Percentiles rank a stretch among this genome's conserved stretches.
phyloP scores from a whole-genome alignment of 2,329 filamentous ascomycete genomes.

The Penicillium sp. region DNA sequence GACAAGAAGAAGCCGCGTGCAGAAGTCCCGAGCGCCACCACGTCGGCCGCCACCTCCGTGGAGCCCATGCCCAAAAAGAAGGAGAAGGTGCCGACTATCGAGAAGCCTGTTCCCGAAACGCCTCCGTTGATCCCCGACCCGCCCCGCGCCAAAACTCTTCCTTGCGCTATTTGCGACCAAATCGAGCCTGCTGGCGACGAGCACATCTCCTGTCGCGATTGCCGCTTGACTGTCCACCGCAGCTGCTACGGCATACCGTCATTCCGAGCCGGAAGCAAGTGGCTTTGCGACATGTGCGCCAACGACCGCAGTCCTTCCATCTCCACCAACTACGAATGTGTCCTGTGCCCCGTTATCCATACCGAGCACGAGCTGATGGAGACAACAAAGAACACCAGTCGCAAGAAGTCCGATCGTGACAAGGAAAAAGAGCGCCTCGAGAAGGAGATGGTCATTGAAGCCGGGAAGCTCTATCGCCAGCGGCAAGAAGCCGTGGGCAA shows the following conservation, averaged over 20 bases:
- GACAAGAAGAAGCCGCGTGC: conserved; percentile 59
- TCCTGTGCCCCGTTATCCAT: conserved; percentile 77
- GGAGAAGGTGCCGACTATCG: conserved; percentile 55
- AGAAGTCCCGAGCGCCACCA: conserved; percentile 45
- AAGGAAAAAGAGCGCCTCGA: conserved; percentile 82
- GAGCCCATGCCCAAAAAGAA: conserved; percentile 57
- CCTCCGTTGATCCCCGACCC: conserved; percentile 66
- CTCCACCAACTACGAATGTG: conserved; percentile 91
- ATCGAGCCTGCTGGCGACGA: conserved; percentile 66
- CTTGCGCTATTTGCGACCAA: conserved; percentile 78
- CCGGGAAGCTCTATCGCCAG: conserved; percentile 73
- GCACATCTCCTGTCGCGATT: conserved; percentile 75
- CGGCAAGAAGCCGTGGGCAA: conserved; percentile 79
- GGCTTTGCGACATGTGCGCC: conserved; percentile 91
- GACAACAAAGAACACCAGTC: conserved; percentile 66
- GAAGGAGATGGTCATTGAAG: conserved; percentile 72
- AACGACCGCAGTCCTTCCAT: conserved; percentile 90
- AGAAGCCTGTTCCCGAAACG: conserved; percentile 51
- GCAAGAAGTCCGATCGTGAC: conserved; percentile 91
- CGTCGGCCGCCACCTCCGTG: conserved; percentile 40
- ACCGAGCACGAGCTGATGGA: conserved; percentile 82
- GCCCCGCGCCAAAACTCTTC: conserved; percentile 70
- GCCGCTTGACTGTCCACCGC: conserved; percentile 83
- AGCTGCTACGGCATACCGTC: conserved; percentile 86
- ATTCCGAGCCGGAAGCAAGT: conserved; percentile 64